phyloP scores from a whole-genome alignment of 225 moss, liverwort and hornwort genomes.

The Neckera pumila region DNA sequence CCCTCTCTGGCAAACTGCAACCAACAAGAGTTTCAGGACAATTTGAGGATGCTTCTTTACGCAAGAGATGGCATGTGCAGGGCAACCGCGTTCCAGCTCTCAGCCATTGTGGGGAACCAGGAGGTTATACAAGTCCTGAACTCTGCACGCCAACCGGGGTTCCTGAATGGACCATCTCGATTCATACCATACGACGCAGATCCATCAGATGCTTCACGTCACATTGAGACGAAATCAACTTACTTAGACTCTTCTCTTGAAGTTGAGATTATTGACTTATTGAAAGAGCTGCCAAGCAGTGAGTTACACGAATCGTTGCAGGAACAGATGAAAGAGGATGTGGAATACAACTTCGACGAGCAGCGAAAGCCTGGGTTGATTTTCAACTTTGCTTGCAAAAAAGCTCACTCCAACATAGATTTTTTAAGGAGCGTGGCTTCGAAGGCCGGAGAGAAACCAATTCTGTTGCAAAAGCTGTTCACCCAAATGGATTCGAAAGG shows the following conservation, averaged over 20 bases:
- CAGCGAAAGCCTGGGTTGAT: background rate
- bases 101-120: slow-evolving; percentile 11
- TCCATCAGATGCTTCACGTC: too few relatives aligned
- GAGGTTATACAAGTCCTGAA: background rate
- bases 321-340: background rate
- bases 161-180: background rate
- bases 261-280: background rate
- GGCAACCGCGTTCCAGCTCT: slow-evolving; percentile 2
- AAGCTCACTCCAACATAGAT: background rate
- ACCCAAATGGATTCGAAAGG: slow-evolving; percentile 12
- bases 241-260: background rate
- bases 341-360: slow-evolving; percentile 1
- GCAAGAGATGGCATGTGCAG: slow-evolving; percentile 8
- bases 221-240: too few relatives aligned
- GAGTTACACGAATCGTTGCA: background rate
- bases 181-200: background rate
- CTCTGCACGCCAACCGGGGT: background rate
- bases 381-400: slow-evolving; percentile 2
- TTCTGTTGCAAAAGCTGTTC: background rate
- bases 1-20: background rate
- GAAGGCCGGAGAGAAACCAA: background rate
- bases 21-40: background rate
- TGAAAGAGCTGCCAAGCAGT: background rate
- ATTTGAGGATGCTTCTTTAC: background rate
- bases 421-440: background rate